phyloP scores from a whole-genome alignment of 768 basidiomycete genomes.

The Cystobasidium onofrii region DNA sequence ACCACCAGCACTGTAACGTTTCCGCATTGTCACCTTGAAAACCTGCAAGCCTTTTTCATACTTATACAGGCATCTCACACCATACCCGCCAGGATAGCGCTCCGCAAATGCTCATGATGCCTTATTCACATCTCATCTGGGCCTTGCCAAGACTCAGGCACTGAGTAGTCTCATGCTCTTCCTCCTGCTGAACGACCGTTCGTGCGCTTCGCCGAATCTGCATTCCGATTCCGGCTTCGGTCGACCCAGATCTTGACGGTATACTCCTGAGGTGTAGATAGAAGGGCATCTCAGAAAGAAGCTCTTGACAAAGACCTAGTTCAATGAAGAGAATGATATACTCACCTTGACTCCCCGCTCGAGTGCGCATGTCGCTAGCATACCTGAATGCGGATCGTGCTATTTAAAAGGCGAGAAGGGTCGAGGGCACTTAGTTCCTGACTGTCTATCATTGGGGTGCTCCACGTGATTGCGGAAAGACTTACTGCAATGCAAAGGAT shows the following conservation, averaged over 20 bases:
- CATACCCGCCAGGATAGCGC: no score
- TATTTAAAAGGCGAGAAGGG: not conserved
- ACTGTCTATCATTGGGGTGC: not conserved
- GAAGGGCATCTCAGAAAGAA: no score
- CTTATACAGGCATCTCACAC: no score
- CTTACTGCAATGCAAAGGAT: conserved; percentile 8
- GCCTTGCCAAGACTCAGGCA: no score
- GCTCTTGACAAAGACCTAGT: no score
- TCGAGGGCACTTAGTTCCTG: no score
- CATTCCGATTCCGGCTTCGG: not conserved
- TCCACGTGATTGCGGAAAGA: not conserved
- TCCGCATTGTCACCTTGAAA: no score
- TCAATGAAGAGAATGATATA: not conserved
- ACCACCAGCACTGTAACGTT: no score
- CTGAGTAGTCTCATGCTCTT: no score
- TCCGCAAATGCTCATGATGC: no score
- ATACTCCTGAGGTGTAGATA: not conserved
- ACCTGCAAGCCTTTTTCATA: no score
- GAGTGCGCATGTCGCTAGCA: not conserved
- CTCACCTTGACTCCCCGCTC: not conserved
- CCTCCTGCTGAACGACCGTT: not conserved
- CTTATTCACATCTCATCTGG: no score
- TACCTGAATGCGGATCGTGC: conserved; percentile 5
- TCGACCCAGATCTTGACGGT: conserved; percentile 6
- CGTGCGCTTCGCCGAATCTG: not conserved